Conservation (phyloP, 768 basidiomycete genomes). For the Suillus ampliporus region DNA sequence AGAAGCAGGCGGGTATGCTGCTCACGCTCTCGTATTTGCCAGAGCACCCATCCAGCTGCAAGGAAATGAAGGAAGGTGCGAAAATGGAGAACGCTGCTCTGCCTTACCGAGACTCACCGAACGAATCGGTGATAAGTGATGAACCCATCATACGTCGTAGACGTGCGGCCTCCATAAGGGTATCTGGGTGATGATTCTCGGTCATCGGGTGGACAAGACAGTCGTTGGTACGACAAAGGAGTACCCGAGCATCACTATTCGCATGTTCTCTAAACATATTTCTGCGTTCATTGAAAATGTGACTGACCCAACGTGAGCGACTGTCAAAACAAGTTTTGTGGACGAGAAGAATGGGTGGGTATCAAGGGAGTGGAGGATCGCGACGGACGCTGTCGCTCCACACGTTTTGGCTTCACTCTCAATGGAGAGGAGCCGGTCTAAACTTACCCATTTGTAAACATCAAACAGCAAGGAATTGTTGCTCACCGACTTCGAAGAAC, state of each 20-base stretch:
- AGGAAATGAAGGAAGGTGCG: slow-evolving; percentile 5
- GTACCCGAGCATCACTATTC: slow-evolving; percentile 83
- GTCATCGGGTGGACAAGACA: slow-evolving; percentile 87
- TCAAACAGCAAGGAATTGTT: slow-evolving; percentile 6
- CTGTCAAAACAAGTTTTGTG: slow-evolving; percentile 74
- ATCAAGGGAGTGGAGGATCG: slow-evolving; percentile 90
- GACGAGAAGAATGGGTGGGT: slow-evolving; percentile 85
- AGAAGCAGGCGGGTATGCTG: background rate
- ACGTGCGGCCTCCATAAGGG: slow-evolving; percentile 82
- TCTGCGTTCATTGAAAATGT: background rate
- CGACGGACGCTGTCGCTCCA: slow-evolving; percentile 92
- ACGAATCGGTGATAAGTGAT: slow-evolving; percentile 90
- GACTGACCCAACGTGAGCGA: slow-evolving; percentile 90
- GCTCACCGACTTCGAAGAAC: slow-evolving; percentile 75
- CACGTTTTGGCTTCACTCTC: slow-evolving; percentile 74
- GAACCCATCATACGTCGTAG: slow-evolving; percentile 90
- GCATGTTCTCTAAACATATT: background rate
- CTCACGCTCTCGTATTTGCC: slow-evolving; percentile 88
- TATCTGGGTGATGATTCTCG: slow-evolving; percentile 95
- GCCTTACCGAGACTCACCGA: slow-evolving; percentile 84
- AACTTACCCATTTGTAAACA: slow-evolving; percentile 14
- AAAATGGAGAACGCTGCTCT: background rate
- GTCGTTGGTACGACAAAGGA: slow-evolving; percentile 75
- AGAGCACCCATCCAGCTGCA: slow-evolving; percentile 94
- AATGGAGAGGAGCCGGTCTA: slow-evolving; percentile 74